Base-by-base conservation (phyloP, 768 basidiomycete genomes). In the Rhodotorula taiwanensis region DNA sequence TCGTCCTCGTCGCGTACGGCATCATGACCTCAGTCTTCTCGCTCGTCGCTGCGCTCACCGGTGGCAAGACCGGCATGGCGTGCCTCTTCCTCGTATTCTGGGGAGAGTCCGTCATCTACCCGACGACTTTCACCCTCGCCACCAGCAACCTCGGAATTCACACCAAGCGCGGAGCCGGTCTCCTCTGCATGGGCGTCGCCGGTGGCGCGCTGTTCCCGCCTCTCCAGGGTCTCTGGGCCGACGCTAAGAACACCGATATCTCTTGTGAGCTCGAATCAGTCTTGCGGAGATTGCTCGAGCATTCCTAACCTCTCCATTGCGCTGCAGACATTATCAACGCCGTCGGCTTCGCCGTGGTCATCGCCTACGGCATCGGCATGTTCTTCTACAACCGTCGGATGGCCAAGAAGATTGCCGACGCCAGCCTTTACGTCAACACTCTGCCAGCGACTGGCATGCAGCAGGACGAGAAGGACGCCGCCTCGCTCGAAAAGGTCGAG, bases 321-420 rank as follows among this genome's bases (percentile, higher is more conserved):
- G 10, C 4, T 25, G 14, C 51, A 52, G 36, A 41, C 52, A 21
- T 53, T 8, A 41, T 39, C 27, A 14, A 25, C 39, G 10, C 18
- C 20, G 21, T 39, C 27, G 57, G 48, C 39, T 58, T 64, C 53
- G 23, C 36, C 30, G 25, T 39, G 52, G n/a, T 41, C 9, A 27
- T 47, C n/a, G 7, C 20, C 20, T 65, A 60, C 54, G 64, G 58
- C 16, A 27, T 47, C 50, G 36, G 27, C 33, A 65, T 97, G 15
- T 90, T 95, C 76, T 85, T 95, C 56, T 91, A 93, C 76, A 91
- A 95, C 76, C 87, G 97, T 42, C 93, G 93, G 14, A 86, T 86
- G n/a, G 34, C 5, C 7, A n/a, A 27, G n/a, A 23, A 7, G 7
- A n/a, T 25, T 8, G 45, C 45, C n/a, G 45, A 47, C 45, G 27